Base-by-base conservation (phyloP, 2,329 filamentous ascomycete genomes). In the Hortaea werneckii region DNA sequence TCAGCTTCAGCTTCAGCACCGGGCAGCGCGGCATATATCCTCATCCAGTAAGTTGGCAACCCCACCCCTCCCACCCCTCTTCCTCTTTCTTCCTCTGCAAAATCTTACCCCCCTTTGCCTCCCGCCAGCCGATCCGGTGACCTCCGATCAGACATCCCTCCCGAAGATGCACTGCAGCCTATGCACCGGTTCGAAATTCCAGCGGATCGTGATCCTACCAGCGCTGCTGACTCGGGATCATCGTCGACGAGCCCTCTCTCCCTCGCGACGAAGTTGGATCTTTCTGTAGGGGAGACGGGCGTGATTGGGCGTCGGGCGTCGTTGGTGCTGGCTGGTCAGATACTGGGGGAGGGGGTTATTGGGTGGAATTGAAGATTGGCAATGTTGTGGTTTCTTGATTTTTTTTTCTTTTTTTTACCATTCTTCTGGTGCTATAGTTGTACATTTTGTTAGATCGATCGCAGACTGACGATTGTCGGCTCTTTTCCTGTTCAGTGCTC, bases 291-390 rank as follows among this genome's bases (percentile, higher is more conserved):
- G n/a, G 53, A 43, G 0, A 47, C 54, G 3, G 54, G 54, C 7
- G 47, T 57, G 3, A 54, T 57, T 35, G 54, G 54, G 7, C 47
- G 54, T 34, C 44, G 53, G 34, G 50, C 55, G 0, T 52, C 51
- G 10, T 41, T 57, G 27, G 47, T 55, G 5, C 40, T 40, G 9
- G 44, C 40, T 34, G 41, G 45, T 3, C 40, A 38, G 1, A 38
- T 50, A 1, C 6, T 53, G 3, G 50, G 49, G 4, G 40, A 55
- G 27, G 54, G 54, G 2, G 54, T 57, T n/a, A 52, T 55, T 27
- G 54, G 54, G 6, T 57, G 45, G 44, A 57, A 55, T 41, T 57
- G 46, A 54, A 6, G 37, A 20, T n/a, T 39, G 11, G 29, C n/a
- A 3, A 30, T 20, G 5, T n/a, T n/a, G n/a, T n/a, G n/a, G n/a